Evolutionary conservation across 2,329 filamentous ascomycete genomes (phyloP).

Genomic region (Fusarium albidum): DNA sequence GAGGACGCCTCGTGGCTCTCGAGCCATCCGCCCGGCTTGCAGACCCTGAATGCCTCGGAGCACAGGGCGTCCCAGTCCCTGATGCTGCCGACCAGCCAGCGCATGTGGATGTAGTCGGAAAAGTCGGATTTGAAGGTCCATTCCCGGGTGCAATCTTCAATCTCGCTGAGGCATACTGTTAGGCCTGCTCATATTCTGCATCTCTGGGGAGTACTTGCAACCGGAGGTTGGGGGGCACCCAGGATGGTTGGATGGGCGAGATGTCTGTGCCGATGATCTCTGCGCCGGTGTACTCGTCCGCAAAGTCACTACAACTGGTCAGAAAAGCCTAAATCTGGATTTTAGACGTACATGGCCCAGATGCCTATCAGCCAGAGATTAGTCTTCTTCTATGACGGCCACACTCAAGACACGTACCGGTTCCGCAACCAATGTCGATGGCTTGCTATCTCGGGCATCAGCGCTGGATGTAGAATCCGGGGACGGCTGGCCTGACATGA

Average conservation of each 20-base stretch:
- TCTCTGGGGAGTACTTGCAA: slow-evolving; percentile 21
- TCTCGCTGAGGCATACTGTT: slow-evolving; percentile 8
- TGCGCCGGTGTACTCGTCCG: slow-evolving; percentile 53
- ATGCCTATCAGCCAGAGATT: slow-evolving; percentile 34
- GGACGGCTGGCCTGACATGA: slow-evolving; percentile 17
- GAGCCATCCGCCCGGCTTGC: slow-evolving; percentile 62
- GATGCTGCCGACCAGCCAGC: slow-evolving; percentile 64
- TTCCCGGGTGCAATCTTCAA: slow-evolving; percentile 43
- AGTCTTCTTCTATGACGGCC: accelerated
- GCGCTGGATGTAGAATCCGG: background rate
- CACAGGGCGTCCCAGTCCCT: slow-evolving; percentile 63
- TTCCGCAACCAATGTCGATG: slow-evolving; percentile 65
- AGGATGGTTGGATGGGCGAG: slow-evolving; percentile 63
- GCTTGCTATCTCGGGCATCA: slow-evolving; percentile 23
- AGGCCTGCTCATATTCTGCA: background rate
- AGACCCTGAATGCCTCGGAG: slow-evolving; percentile 58
- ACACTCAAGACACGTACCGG: slow-evolving; percentile 46
- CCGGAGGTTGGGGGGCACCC: slow-evolving; percentile 57
- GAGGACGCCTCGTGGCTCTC: slow-evolving; percentile 44
- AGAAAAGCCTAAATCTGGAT: background rate
- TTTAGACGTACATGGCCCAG: slow-evolving; percentile 56
- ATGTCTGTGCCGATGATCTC: slow-evolving; percentile 62
- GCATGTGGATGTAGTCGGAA: slow-evolving; percentile 69
- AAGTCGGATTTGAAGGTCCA: slow-evolving; percentile 43
- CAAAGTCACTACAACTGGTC: slow-evolving; percentile 52